Conservation (phyloP, 2,329 filamentous ascomycete genomes). For the Gnomoniopsis smithogilvyi region DNA sequence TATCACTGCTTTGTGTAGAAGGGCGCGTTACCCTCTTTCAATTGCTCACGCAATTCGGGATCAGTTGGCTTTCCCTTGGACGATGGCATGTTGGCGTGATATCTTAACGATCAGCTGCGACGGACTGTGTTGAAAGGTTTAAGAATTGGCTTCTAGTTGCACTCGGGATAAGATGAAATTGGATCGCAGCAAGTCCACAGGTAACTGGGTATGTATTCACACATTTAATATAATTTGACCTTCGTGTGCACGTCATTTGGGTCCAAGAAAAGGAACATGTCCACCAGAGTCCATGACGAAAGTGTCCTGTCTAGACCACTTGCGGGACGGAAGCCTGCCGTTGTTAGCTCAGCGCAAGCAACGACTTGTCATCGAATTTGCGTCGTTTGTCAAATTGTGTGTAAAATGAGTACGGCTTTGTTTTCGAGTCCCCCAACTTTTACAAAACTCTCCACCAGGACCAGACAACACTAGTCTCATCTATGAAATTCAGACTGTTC, state of each 20-base stretch:
- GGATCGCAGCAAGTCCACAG: too few species aligned
- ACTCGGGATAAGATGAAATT: too few species aligned
- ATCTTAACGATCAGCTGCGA: not conserved
- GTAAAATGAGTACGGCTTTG: too few species aligned
- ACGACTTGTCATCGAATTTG: too few species aligned
- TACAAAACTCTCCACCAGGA: too few species aligned
- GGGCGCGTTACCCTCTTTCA: conserved; percentile 33
- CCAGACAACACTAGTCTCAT: too few species aligned
- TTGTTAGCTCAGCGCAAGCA: not conserved
- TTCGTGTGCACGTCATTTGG: not conserved
- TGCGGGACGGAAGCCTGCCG: not conserved
- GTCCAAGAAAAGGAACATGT: not conserved
- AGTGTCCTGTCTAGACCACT: not conserved
- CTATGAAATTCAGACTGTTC: too few species aligned
- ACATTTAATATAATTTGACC: too few species aligned
- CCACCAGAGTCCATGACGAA: not conserved
- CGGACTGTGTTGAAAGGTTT: not conserved
- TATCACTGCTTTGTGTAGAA: not conserved
- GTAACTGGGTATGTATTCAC: too few species aligned
- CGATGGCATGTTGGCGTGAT: conserved; percentile 31
- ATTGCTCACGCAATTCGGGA: conserved; percentile 34
- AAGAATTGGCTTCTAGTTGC: too few species aligned
- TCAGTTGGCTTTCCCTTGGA: conserved; percentile 39
- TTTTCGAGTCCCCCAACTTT: too few species aligned
- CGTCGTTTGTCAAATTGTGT: too few species aligned